These are phyloP conservation scores for Panicum virgatum DNA, from an alignment of 202 grass and related monocot genomes.

Conservation along the genomic window DNA sequence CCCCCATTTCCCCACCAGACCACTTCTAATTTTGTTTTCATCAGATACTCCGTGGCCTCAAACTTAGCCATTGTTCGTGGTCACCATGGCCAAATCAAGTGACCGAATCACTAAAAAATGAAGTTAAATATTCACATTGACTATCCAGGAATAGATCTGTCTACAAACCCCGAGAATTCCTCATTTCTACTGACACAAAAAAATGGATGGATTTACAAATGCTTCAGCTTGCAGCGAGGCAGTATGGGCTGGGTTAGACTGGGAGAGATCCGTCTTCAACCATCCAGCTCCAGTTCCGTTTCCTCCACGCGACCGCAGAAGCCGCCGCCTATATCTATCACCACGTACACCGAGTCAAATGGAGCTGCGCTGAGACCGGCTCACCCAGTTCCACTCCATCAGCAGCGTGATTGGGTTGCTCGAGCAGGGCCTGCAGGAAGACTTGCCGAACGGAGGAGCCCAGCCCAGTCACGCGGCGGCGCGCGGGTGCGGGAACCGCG, in stretches of 20 bases:
- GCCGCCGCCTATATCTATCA: background rate
- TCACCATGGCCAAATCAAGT: background rate
- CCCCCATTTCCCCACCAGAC: too few relatives aligned
- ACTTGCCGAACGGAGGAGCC: too few relatives aligned
- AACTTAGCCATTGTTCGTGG: background rate
- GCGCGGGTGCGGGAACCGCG: slow-evolving; percentile 65
- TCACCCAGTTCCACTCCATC: background rate
- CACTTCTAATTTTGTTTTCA: too few relatives aligned
- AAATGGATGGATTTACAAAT: slow-evolving; percentile 38
- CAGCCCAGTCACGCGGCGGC: slow-evolving; percentile 5
- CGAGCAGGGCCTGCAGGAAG: too few relatives aligned
- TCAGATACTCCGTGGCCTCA: too few relatives aligned
- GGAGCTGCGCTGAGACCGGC: background rate
- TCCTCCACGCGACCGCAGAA: slow-evolving; percentile 1
- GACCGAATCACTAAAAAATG: background rate
- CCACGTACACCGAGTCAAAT: background rate
- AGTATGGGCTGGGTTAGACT: background rate
- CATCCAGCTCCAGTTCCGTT: background rate
- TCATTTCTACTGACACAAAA: slow-evolving; percentile 10
- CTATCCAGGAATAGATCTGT: background rate
- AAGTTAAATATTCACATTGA: slow-evolving; percentile 16
- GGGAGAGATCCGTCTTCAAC: background rate
- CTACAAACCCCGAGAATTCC: slow-evolving; percentile 19
- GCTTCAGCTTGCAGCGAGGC: too few relatives aligned
- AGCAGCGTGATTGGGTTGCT: too few relatives aligned